Base-by-base conservation (phyloP, 805 yeast species). In the Pichia gijzeniarum region DNA sequence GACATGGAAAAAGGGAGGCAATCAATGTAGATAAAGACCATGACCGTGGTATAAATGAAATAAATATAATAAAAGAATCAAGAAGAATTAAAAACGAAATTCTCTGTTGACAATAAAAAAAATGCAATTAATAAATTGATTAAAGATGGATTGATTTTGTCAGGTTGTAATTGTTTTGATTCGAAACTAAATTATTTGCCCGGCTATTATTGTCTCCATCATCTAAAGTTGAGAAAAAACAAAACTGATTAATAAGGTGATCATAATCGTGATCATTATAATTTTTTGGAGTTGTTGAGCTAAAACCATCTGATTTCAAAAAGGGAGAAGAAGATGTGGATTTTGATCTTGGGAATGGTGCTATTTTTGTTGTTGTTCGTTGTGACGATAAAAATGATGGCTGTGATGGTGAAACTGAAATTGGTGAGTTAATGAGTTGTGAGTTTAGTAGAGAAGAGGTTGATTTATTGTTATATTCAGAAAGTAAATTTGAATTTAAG, bases 201-300 rank as follows among this genome's bases (percentile, higher is more conserved):
- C 10, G 28, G 1, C 21, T 20, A 18, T 22, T 22, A 20, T 25
- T 16, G 19, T 37, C 28, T 14, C 20, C 17, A 32, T 32, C 16
- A 32, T 35, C 28, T 25, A 25, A 25, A 25, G 28, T 38, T n/a
- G 42, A 31, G 21, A 38, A 41, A 34, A 46, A 48, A 20, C 51
- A 48, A 20, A 37, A 48, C 17, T 45, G 31, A 34, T 48, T 41
- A 14, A 48, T 27, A 2, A 48, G 33, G 22, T 35, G 18, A 35
- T 48, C 48, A 44, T 48, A 48, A 48, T 48, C 51, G 16, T 48
- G 45, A 48, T 48, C 51, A n/a, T n/a, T 41, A 8, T 17, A 30
- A 25, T 34, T 34, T 18, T 27, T 35, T 19, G 52, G 40, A 10
- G 41, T 39, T 12, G 28, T 7, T 14, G 33, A n/a, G 6, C 5